phyloP scores from a whole-genome alignment of 148 eudicot genomes.

The Pharnaceum exiguum region DNA sequence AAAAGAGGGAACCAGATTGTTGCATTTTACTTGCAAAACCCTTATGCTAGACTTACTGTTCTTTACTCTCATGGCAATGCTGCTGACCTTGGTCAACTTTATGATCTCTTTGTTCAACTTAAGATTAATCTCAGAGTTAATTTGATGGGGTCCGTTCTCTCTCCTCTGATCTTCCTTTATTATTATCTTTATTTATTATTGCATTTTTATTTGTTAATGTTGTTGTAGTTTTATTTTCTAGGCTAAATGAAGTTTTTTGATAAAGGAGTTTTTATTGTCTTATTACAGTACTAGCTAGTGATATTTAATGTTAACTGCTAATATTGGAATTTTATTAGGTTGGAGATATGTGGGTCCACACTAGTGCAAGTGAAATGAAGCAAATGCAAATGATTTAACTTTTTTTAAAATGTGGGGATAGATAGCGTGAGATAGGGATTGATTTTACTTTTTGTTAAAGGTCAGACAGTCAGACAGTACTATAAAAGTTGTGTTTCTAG shows the following conservation, averaged over 20 bases:
- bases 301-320: no score
- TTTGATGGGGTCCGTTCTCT: conserved; percentile 60
- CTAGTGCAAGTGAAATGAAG: conserved; percentile 3
- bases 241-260: background rate
- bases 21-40: conserved; percentile 74
- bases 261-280: background rate
- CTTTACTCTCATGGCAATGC: conserved; percentile 98
- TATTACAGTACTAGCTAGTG: no score
- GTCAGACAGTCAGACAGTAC: no score
- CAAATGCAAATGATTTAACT: conserved; percentile 4
- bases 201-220: background rate
- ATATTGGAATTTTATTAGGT: no score
- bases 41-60: conserved; percentile 76
- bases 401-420: no score
- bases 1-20: conserved; percentile 84
- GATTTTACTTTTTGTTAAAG: conserved; percentile 11
- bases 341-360: no score
- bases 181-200: background rate
- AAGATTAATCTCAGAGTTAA: conserved; percentile 94
- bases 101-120: conserved; percentile 90
- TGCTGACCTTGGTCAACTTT: conserved; percentile 95
- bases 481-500: conserved; percentile 18
- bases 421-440: conserved; percentile 21
- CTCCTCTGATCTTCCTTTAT: background rate
- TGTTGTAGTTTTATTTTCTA: background rate